A percentile compares a stretch with the other conserved stretches of the same genome.
phyloP scores from a whole-genome alignment of 495 filamentous ascomycete genomes.

The Ramalina intermedia region DNA sequence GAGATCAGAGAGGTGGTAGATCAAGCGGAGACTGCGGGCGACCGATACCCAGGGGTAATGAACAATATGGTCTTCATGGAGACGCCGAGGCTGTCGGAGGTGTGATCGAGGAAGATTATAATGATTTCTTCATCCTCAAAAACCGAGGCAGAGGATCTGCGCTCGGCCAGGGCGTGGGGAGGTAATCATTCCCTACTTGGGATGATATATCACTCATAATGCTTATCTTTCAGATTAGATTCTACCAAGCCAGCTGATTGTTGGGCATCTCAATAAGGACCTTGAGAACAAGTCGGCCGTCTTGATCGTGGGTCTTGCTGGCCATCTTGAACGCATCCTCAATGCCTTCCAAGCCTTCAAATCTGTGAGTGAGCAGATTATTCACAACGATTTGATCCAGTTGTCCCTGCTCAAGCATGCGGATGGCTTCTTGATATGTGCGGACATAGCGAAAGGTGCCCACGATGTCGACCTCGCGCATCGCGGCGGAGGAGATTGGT shows the following conservation, averaged over 20 bases:
- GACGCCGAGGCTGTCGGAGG: background rate
- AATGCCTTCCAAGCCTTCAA: constrained; percentile 48
- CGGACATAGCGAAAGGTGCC: constrained; percentile 80
- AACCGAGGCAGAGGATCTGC: too few relatives aligned
- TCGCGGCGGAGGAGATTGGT: constrained; percentile 68
- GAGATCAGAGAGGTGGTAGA: constrained; percentile 28
- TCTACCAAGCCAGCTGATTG: too few relatives aligned
- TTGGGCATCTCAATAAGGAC: constrained; percentile 47
- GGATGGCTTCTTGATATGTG: constrained; percentile 69
- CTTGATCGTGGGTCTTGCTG: constrained; percentile 61
- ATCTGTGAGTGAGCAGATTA: constrained; percentile 58
- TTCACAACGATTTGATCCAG: constrained; percentile 23
- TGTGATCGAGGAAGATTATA: too few relatives aligned
- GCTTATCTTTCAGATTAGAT: too few relatives aligned
- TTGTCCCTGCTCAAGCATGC: constrained; percentile 40
- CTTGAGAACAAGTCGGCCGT: constrained; percentile 69
- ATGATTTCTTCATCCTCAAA: too few relatives aligned
- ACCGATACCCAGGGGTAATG: background rate
- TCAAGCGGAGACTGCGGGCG: constrained; percentile 16
- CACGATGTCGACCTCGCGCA: constrained; percentile 80
- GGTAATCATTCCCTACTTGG: too few relatives aligned
- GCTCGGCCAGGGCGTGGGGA: too few relatives aligned
- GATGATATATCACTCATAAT: too few relatives aligned
- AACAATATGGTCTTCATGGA: background rate
- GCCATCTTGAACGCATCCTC: constrained; percentile 67